A percentile compares a stretch with the other conserved stretches of the same genome.
phyloP scores from a whole-genome alignment of 2,329 filamentous ascomycete species.

The Geosmithia morbida region DNA sequence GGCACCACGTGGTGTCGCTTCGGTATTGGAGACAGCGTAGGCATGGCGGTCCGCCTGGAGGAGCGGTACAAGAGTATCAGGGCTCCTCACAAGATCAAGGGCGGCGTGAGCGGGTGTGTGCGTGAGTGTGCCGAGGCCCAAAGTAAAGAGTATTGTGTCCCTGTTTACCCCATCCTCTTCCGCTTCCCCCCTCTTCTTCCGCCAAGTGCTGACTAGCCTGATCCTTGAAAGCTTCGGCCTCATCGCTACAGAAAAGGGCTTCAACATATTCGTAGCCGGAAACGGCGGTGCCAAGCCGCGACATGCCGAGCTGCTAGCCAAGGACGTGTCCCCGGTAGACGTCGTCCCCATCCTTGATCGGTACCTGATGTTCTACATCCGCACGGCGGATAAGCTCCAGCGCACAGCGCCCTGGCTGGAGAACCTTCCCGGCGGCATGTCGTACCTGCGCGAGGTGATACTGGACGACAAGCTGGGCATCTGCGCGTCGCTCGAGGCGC shows the following conservation, averaged over 20 bases:
- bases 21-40: slow-evolving; percentile 79
- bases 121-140: slow-evolving; percentile 86
- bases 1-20: slow-evolving; percentile 86
- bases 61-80: slow-evolving; percentile 80
- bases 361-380: slow-evolving; percentile 88
- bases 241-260: slow-evolving; percentile 84
- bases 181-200: background rate
- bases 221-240: slow-evolving; percentile 53
- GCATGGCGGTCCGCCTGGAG: slow-evolving; percentile 76
- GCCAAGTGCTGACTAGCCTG: background rate
- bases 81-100: slow-evolving; percentile 83
- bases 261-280: slow-evolving; percentile 82
- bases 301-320: slow-evolving; percentile 71
- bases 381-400: slow-evolving; percentile 80
- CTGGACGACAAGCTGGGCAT: slow-evolving; percentile 80
- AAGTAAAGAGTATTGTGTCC: slow-evolving; percentile 67
- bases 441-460: slow-evolving; percentile 70
- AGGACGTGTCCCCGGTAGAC: slow-evolving; percentile 72
- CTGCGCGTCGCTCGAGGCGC: slow-evolving; percentile 66
- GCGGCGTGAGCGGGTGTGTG: slow-evolving; percentile 82
- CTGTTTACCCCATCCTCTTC: background rate
- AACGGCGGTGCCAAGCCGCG: slow-evolving; percentile 79
- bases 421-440: slow-evolving; percentile 66
- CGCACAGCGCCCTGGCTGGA: slow-evolving; percentile 83
- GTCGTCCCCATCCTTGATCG: slow-evolving; percentile 75